Conservation (phyloP, 2,329 filamentous ascomycete genomes). For the Fusarium dimerum region DNA sequence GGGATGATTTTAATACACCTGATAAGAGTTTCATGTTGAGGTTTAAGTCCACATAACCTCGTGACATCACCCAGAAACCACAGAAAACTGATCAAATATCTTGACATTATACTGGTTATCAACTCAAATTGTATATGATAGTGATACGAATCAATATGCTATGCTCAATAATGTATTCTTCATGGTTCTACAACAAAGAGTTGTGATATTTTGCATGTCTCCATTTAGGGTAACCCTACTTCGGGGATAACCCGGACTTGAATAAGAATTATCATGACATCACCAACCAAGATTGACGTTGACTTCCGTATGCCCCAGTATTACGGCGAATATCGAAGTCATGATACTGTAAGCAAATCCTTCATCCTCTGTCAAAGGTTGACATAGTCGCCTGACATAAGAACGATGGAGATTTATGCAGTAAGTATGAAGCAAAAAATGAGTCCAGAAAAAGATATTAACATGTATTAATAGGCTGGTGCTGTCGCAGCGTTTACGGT, state of each 20-base stretch:
- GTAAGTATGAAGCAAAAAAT: constrained; percentile 16
- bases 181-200: background rate
- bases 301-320: background rate
- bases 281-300: constrained; percentile 6
- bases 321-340: too few relatives aligned
- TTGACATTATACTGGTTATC: too few relatives aligned
- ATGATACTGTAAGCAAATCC: too few relatives aligned
- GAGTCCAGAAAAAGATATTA: background rate
- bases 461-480: constrained; percentile 62
- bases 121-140: too few relatives aligned
- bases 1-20: too few relatives aligned
- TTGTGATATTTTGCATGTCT: background rate
- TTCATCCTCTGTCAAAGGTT: too few relatives aligned
- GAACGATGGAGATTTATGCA: constrained; percentile 35
- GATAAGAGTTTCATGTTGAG: too few relatives aligned
- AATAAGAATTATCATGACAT: constrained; percentile 17
- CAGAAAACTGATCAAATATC: too few relatives aligned
- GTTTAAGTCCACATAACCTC: too few relatives aligned
- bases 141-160: too few relatives aligned
- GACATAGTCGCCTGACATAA: background rate
- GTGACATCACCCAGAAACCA: too few relatives aligned
- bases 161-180: too few relatives aligned
- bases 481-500: constrained; percentile 84
- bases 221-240: constrained; percentile 14
- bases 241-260: background rate